Base-by-base conservation (phyloP, 768 basidiomycete genomes). In the Lactarius trivialis region DNA sequence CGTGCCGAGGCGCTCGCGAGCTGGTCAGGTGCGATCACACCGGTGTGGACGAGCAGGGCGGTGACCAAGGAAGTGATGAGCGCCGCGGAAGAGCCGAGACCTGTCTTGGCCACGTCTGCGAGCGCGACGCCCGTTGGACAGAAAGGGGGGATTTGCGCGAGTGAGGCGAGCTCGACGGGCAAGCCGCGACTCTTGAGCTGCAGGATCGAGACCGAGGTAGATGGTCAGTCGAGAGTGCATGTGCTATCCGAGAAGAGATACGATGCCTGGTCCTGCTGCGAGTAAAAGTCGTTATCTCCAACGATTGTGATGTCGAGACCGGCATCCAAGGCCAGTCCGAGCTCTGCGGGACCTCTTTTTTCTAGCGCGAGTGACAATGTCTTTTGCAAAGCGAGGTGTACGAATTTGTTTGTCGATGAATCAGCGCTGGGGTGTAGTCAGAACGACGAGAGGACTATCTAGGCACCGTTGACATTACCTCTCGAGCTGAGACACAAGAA, bases 201-300 rank as follows among this genome's bases (percentile, higher is more conserved):
- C 26, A 57, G 30, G 39, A 30, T 51, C 37, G 53, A 63, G 62
- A 58, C 21, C 48, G 21, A 24, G 50, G 26, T 2, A 34, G 39
- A 4, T 26, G 21, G 34, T 59, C 50, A 49, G 50, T 50, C 12
- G n/a, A 12, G 37, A 39, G 43, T 55, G 45, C 54, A 43, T 17
- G 36, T 37, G 30, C 11, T 34, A 56, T 41, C 30, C 24, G 53
- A 33, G 55, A 19, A 30, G 70, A 60, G 32, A 28, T 37, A 54
- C 55, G 79, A 71, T 60, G 91, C 95, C 80, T 91, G 85, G 56
- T 85, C 85, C 60, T 88, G 79, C 70, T 98, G 97, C 4, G 95
- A 97, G 76, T 99, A 98, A 69, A 98, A 99, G 72, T 98, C 97
- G 69, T 99, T 98, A 73, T 93, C 93, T 11, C 93, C 96, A 30